Conservation (phyloP, 768 basidiomycete genomes). For the Trichaptum fuscoviolaceum region DNA sequence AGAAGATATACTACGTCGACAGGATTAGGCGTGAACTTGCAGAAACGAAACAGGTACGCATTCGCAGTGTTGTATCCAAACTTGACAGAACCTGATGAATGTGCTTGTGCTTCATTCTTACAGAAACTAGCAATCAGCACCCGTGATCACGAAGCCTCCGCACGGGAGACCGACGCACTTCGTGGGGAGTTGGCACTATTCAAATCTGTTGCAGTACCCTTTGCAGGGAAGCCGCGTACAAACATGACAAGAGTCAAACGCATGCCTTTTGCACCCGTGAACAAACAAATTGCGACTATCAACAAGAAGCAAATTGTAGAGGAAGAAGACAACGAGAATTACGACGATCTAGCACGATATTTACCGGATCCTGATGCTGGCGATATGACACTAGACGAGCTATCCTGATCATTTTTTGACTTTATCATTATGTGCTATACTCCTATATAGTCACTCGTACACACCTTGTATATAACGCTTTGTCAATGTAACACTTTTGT, state of each 20-base stretch:
- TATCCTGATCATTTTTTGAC: neutral
- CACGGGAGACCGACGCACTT: conserved; percentile 40
- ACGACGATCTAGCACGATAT: neutral
- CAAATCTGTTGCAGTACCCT: conserved; percentile 48
- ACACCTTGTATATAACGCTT: neutral
- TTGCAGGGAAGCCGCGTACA: conserved; percentile 49
- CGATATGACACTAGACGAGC: neutral
- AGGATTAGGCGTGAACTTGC: conserved; percentile 75
- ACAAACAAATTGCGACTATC: neutral
- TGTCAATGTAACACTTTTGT: neutral
- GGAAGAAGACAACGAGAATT: neutral
- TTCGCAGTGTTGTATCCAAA: neutral
- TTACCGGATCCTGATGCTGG: neutral
- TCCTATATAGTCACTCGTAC: neutral
- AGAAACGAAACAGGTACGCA: conserved; percentile 73
- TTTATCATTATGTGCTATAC: neutral
- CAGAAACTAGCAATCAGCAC: conserved; percentile 46
- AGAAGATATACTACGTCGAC: conserved; percentile 85
- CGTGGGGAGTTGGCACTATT: conserved; percentile 54
- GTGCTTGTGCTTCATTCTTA: neutral
- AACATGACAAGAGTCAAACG: conserved; percentile 38
- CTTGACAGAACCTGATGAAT: neutral
- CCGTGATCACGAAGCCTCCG: conserved; percentile 45
- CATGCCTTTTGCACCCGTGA: conserved; percentile 17
- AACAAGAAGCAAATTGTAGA: neutral